Conservation (phyloP, 1,139 yeast species). For the Geotrichum siamense region DNA sequence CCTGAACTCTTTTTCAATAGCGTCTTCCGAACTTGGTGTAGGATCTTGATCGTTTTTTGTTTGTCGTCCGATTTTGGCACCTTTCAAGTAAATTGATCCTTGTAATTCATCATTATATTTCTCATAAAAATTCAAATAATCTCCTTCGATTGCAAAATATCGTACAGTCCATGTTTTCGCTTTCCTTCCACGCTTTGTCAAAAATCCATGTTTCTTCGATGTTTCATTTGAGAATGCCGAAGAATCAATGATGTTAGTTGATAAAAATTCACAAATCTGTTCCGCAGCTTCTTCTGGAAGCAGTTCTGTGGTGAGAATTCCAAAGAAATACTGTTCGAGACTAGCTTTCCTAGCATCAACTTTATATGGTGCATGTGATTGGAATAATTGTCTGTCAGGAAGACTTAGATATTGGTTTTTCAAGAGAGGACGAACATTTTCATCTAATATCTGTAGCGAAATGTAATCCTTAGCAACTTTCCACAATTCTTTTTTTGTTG, state of each 20-base stretch:
- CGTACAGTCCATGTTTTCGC: slow-evolving; percentile 66
- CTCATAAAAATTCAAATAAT: slow-evolving; percentile 54
- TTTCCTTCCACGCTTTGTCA: slow-evolving; percentile 56
- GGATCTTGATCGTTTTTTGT: slow-evolving; percentile 33
- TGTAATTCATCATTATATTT: slow-evolving; percentile 49
- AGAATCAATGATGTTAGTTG: slow-evolving; percentile 62
- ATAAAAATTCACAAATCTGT: slow-evolving; percentile 56
- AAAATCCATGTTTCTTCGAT: slow-evolving; percentile 58
- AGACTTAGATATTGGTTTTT: slow-evolving; percentile 48
- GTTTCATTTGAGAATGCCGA: slow-evolving; percentile 53
- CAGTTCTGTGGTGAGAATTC: slow-evolving; percentile 35
- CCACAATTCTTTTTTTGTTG: slow-evolving; percentile 62
- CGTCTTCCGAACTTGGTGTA: slow-evolving; percentile 43
- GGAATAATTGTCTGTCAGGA: slow-evolving; percentile 53
- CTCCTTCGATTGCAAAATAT: slow-evolving; percentile 67
- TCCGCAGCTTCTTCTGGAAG: slow-evolving; percentile 51
- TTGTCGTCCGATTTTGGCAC: slow-evolving; percentile 60
- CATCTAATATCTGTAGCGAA: slow-evolving; percentile 52
- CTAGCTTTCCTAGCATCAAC: slow-evolving; percentile 54
- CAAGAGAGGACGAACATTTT: slow-evolving; percentile 43
- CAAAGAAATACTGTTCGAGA: slow-evolving; percentile 53
- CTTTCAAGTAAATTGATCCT: slow-evolving; percentile 54
- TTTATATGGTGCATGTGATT: slow-evolving; percentile 54
- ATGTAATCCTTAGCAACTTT: slow-evolving; percentile 53
- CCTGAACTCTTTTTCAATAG: slow-evolving; percentile 47